phyloP scores from a whole-genome alignment of 2,329 filamentous ascomycete genomes.

The Talaromyces sp. region DNA sequence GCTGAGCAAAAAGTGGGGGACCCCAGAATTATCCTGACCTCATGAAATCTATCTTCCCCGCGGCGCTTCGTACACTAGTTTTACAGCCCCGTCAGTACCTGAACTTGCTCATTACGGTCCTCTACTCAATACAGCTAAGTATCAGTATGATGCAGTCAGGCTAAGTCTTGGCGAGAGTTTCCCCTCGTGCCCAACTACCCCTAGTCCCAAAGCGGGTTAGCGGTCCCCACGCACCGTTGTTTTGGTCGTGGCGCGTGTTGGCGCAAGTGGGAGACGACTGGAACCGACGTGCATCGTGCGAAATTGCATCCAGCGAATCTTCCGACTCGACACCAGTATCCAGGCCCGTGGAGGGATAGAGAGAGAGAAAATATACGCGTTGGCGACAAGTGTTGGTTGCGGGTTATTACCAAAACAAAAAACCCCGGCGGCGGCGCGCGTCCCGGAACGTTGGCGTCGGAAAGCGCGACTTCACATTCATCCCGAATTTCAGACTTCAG shows the following conservation, averaged over 20 bases:
- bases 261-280: neutral
- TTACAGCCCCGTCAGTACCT: too few species aligned
- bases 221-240: slow-evolving; percentile 7
- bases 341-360: neutral
- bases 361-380: neutral
- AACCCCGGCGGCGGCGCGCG: neutral
- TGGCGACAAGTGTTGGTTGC: neutral
- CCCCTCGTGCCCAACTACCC: neutral
- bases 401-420: neutral
- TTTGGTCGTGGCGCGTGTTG: slow-evolving; percentile 7
- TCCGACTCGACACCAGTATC: neutral
- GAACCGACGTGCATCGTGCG: neutral
- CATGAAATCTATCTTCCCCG: too few species aligned
- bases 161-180: neutral
- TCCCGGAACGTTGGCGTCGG: slow-evolving; percentile 5
- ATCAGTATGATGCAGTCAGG: neutral
- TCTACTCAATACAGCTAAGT: too few species aligned
- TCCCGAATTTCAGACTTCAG: neutral
- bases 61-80: too few species aligned
- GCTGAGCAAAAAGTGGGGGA: too few species aligned
- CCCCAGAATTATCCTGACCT: too few species aligned
- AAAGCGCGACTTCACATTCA: slow-evolving; percentile 9
- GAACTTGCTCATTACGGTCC: too few species aligned
- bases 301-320: neutral
- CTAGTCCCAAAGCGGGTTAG: slow-evolving; percentile 2